phyloP scores from a whole-genome alignment of 106 monocot species.

The Amphibolis antarctica region DNA sequence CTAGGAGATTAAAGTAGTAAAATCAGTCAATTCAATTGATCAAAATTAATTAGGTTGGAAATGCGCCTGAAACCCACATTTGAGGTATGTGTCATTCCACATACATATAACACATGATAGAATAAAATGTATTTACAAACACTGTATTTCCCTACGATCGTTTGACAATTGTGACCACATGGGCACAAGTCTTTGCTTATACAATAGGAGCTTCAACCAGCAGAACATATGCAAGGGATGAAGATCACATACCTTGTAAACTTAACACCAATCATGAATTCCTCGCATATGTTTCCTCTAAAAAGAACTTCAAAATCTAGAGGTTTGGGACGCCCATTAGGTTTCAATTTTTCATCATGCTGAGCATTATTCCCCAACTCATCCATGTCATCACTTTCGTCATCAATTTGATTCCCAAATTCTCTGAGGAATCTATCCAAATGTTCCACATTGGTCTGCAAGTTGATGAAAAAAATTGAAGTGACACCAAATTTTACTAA shows the following conservation, averaged over 20 bases:
- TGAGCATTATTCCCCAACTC: slow-evolving; percentile 3
- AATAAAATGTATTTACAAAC: too few species aligned
- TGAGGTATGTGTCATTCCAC: too few species aligned
- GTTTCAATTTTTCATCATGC: neutral
- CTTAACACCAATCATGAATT: slow-evolving; percentile 89
- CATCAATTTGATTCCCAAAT: slow-evolving; percentile 44
- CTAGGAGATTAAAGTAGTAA: too few species aligned
- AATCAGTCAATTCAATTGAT: too few species aligned
- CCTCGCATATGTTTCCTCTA: slow-evolving; percentile 76
- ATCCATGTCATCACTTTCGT: slow-evolving; percentile 20
- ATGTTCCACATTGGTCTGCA: slow-evolving; percentile 66
- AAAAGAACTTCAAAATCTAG: slow-evolving; percentile 59
- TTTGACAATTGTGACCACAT: too few species aligned
- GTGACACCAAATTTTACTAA: too few species aligned
- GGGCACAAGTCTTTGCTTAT: neutral
- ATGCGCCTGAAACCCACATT: too few species aligned
- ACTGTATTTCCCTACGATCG: too few species aligned
- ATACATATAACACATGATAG: too few species aligned
- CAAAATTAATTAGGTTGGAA: too few species aligned
- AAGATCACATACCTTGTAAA: slow-evolving; percentile 53
- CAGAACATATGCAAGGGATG: neutral
- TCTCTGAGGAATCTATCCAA: slow-evolving; percentile 55
- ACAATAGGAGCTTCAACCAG: neutral
- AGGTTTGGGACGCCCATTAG: slow-evolving; percentile 42
- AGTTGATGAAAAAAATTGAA: neutral